Conservation (phyloP, 2,329 filamentous ascomycete genomes). For the Nigrospora osmanthi region DNA sequence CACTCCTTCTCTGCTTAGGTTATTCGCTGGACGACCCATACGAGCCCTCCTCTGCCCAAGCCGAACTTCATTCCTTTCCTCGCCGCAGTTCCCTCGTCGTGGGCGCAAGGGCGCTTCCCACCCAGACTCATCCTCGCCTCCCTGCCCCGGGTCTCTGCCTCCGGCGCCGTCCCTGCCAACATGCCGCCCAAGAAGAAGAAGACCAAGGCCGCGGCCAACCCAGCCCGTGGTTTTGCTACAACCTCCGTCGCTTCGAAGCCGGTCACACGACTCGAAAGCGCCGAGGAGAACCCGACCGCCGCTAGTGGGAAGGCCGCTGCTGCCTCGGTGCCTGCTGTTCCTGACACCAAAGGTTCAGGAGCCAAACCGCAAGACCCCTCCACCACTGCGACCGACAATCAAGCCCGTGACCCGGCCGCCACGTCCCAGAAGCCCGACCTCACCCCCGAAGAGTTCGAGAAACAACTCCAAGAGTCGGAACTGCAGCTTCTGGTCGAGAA, state of each 20-base stretch:
- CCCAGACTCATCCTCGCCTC: too few relatives aligned
- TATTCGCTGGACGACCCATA: too few relatives aligned
- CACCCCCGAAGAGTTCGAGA: slow-evolving; percentile 83
- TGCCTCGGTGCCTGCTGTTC: slow-evolving; percentile 12
- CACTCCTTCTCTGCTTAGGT: too few relatives aligned
- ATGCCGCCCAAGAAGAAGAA: slow-evolving; percentile 62
- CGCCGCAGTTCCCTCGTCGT: too few relatives aligned
- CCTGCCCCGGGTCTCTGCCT: too few relatives aligned
- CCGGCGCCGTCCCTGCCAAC: neutral
- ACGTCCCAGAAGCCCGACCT: slow-evolving; percentile 29
- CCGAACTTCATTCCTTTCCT: too few relatives aligned
- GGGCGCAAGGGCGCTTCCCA: too few relatives aligned
- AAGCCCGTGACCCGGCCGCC: slow-evolving; percentile 12
- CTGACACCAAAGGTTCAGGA: slow-evolving; percentile 6
- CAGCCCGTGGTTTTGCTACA: slow-evolving; percentile 87
- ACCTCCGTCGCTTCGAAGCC: slow-evolving; percentile 83
- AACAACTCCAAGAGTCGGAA: slow-evolving; percentile 82
- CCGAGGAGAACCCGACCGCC: slow-evolving; percentile 17
- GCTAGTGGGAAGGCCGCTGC: slow-evolving; percentile 13
- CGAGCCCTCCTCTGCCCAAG: too few relatives aligned
- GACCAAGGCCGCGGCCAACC: slow-evolving; percentile 82
- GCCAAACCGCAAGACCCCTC: slow-evolving; percentile 7
- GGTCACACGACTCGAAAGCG: slow-evolving; percentile 22
- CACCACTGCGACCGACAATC: slow-evolving; percentile 16
- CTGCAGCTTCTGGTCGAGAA: slow-evolving; percentile 84